Evolutionary conservation across 345 rosid species (phyloP).

Genomic region (Boechera stricta): DNA sequence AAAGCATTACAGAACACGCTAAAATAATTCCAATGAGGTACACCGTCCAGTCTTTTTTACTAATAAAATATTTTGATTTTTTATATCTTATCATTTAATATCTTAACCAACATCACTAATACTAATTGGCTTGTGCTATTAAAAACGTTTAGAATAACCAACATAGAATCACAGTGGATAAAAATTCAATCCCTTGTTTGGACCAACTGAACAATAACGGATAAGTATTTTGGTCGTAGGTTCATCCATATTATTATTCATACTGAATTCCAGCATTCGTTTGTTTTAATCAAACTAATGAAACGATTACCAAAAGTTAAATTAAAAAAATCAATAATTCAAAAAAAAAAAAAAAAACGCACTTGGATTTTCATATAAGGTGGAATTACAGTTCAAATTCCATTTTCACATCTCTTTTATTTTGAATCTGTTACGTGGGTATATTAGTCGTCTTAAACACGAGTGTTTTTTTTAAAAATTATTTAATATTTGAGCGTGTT

Average conservation of each 20-base stretch:
- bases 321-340: no score
- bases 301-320: neutral
- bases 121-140: neutral
- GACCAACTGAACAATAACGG: neutral
- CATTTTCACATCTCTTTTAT: conserved; percentile 25
- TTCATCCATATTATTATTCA: neutral
- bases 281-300: neutral
- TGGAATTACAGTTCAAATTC: neutral
- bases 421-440: neutral
- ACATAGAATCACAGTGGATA: neutral
- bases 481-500: neutral
- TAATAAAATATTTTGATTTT: conserved; percentile 7
- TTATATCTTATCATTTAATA: neutral
- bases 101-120: neutral
- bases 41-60: conserved; percentile 25
- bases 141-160: neutral
- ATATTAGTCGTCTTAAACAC: conserved; percentile 24
- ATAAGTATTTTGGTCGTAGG: neutral
- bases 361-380: conserved; percentile 4
- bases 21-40: conserved; percentile 24
- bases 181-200: neutral
- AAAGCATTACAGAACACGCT: conserved; percentile 15
- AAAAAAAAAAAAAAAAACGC: neutral
- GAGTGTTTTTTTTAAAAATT: neutral
- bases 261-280: neutral